phyloP scores from a whole-genome alignment of 2,329 filamentous ascomycete species.

The Emmonsiellopsis sp. region DNA sequence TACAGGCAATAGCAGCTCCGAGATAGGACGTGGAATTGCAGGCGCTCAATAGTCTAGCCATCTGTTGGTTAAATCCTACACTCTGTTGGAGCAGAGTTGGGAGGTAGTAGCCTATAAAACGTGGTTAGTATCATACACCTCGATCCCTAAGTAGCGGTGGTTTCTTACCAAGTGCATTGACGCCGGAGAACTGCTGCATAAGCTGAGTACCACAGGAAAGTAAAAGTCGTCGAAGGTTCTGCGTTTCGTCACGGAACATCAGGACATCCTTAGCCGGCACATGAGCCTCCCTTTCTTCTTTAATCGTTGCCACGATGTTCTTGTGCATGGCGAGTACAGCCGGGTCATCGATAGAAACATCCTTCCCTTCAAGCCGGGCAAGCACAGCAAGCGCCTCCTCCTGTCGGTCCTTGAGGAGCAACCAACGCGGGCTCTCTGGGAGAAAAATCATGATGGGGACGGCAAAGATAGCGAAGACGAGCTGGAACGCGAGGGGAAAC shows the following conservation, averaged over 20 bases:
- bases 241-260: constrained; percentile 22
- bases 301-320: neutral
- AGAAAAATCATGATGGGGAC: constrained; percentile 25
- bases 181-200: constrained; percentile 41
- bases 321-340: constrained; percentile 34
- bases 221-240: constrained; percentile 31
- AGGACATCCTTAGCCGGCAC: constrained; percentile 31
- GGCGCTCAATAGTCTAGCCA: constrained; percentile 9
- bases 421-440: constrained; percentile 24
- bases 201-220: constrained; percentile 31
- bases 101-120: constrained; percentile 6
- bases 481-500: constrained; percentile 41
- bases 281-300: constrained; percentile 27
- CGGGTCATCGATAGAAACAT: constrained; percentile 45
- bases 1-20: constrained; percentile 6
- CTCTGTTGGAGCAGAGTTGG: constrained; percentile 9
- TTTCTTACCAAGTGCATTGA: constrained; percentile 27
- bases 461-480: constrained; percentile 35
- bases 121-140: neutral
- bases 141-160: constrained; percentile 18
- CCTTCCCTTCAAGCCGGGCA: constrained; percentile 31
- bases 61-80: constrained; percentile 8
- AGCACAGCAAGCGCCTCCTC: constrained; percentile 36
- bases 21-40: constrained; percentile 11
- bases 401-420: constrained; percentile 21